Base-by-base conservation (phyloP, 2,329 filamentous ascomycete genomes). In the Dothistroma septosporum region DNA sequence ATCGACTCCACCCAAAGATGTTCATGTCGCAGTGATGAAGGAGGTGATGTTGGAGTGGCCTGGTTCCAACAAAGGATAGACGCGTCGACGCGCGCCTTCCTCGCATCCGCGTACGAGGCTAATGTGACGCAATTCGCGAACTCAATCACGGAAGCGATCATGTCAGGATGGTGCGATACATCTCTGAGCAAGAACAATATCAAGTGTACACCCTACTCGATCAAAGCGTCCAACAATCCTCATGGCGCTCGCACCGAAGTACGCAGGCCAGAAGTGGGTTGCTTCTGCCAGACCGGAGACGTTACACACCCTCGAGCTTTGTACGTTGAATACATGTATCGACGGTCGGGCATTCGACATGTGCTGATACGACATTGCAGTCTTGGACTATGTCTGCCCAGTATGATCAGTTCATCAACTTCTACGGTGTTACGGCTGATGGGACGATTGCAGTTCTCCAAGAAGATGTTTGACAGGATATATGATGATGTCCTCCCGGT, bases 331-430 rank as follows among this genome's bases (percentile, higher is more conserved):
- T 2, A 16, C 41, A 44, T 44, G 41, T 19, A 9, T 44, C 37
- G 14, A 8, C 19, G 41, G 19, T 4, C 1, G 6, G 41, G 3
- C 10, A 8, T 44, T 44, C 14, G 41, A 44, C 41, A 44, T 37
- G 12, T 58, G 32, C 46, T 53, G 41, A 60, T 35, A 8, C 10
- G 21, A 21, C 28, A 21, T 21, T 1, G 21, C 21, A 85, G 83
- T 90, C 76, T 86, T 96, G 68, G 92, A 97, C 81, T 97, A 96
- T 79, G 89, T 91, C 72, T 97, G 92, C 75, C 92, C 91, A 46
- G 78, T 82, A 69, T 60, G 74, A 53, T 19, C 37, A 32, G 50
- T 16, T n/a, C 24, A n/a, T 21, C n/a, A 1, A 2, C 2, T 16
- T 3, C 19, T 9, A 14, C 16, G 19, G 8, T 5, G 2, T 10